These are phyloP conservation scores for Colletotrichum lentis DNA, from an alignment of 2,329 filamentous ascomycete genomes.

Conservation along the genomic window DNA sequence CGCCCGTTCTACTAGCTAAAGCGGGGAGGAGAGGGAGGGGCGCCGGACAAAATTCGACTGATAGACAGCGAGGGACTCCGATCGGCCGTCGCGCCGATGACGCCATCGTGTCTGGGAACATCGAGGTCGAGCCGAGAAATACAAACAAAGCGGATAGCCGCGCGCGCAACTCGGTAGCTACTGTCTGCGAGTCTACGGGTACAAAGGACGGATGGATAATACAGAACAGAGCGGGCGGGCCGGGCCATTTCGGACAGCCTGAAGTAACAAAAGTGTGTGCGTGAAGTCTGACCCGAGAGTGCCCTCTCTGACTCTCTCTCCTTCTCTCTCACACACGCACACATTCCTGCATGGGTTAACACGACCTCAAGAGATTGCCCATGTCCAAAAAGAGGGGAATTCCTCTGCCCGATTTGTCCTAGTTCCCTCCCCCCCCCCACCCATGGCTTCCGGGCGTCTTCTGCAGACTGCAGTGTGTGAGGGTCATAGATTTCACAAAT, in stretches of 20 bases:
- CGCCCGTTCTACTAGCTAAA: not conserved
- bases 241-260: not conserved
- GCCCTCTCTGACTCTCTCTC: not conserved
- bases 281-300: not conserved
- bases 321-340: too few relatives aligned
- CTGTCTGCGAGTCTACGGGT: too few relatives aligned
- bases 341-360: not conserved
- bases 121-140: slow-evolving; percentile 4
- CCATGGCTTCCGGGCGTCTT: not conserved
- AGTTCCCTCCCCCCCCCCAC: not conserved
- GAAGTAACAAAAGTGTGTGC: not conserved
- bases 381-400: not conserved
- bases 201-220: not conserved
- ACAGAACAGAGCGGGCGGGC: not conserved
- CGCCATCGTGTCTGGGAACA: slow-evolving; percentile 30
- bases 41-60: slow-evolving; percentile 6
- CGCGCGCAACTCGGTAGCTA: not conserved
- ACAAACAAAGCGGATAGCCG: not conserved
- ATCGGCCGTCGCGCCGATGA: slow-evolving; percentile 33
- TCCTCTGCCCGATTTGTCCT: not conserved
- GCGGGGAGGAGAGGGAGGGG: not conserved
- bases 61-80: slow-evolving; percentile 28
- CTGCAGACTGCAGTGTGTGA: slow-evolving; percentile 1
- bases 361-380: slow-evolving; percentile 7
- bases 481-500: slow-evolving; percentile 21